Percentiles rank a stretch among this genome's conserved stretches.
phyloP scores from a whole-genome alignment of 1,284 basidiomycete species.

The Neotropicomus parvogracilis region DNA sequence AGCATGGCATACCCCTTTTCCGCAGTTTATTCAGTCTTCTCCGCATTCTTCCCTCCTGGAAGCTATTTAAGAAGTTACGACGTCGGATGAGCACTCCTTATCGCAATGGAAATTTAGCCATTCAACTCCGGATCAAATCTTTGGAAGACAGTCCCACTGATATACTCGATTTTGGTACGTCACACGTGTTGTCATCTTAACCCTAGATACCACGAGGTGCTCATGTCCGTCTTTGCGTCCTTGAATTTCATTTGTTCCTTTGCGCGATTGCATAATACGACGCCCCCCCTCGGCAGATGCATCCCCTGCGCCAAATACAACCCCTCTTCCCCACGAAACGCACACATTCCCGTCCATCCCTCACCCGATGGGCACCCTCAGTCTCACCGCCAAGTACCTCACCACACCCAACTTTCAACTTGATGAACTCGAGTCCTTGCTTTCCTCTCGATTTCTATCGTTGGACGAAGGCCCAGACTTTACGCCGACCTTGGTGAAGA shows the following conservation, averaged over 20 bases:
- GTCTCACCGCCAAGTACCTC: slow-evolving; percentile 61
- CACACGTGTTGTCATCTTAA: slow-evolving; percentile 18
- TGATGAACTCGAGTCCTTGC: slow-evolving; percentile 68
- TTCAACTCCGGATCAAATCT: slow-evolving; percentile 50
- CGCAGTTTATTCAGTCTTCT: slow-evolving; percentile 69
- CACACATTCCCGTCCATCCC: slow-evolving; percentile 61
- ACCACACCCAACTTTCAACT: slow-evolving; percentile 63
- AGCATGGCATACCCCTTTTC: slow-evolving; percentile 75
- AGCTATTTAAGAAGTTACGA: slow-evolving; percentile 58
- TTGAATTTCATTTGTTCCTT: slow-evolving; percentile 6
- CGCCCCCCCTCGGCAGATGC: slow-evolving; percentile 33
- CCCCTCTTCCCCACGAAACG: slow-evolving; percentile 46
- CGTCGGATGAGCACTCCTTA: slow-evolving; percentile 40
- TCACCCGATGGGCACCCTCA: slow-evolving; percentile 63
- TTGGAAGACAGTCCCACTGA: slow-evolving; percentile 31
- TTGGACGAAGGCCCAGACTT: slow-evolving; percentile 55
- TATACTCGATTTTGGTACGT: slow-evolving; percentile 42
- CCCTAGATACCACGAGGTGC: slow-evolving; percentile 28
- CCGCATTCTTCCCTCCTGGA: slow-evolving; percentile 70
- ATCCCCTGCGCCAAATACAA: slow-evolving; percentile 38
- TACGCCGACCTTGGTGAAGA: slow-evolving; percentile 58
- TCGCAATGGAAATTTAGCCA: slow-evolving; percentile 47
- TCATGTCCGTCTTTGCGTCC: slow-evolving; percentile 29
- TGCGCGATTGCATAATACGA: slow-evolving; percentile 6
- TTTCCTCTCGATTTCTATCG: slow-evolving; percentile 68